Evolutionary conservation across 208 protist genomes (phyloP), one percentile per base, ranked within the genome.

Genomic region (Crithidia expoeki): DNA sequence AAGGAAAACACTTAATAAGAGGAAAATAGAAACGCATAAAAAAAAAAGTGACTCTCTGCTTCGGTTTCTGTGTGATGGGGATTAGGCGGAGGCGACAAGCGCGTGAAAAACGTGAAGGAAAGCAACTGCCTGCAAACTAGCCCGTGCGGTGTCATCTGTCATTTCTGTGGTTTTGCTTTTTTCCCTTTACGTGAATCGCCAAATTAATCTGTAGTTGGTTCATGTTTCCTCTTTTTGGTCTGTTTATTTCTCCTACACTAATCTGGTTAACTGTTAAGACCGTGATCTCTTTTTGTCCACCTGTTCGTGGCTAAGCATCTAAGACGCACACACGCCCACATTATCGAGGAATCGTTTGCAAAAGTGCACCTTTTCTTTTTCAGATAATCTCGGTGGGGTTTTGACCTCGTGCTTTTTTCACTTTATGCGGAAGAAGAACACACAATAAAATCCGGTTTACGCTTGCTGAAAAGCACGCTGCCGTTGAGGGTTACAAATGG

Each of bases 221-320:
- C 69, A 46, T 72, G n/a, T 49, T 23, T 19, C 34, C 50, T 57
- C 2, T 64, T 40, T 60, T 62, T 62, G 6, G 36, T 32, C 40
- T 72, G 42, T 72, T 49, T 36, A 10, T 47, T 58, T 57, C 6
- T 62, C 14, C 44, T 44, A 59, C 23, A 27, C 9, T 65, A 65
- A 56, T 17, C 71, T 36, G 19, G 21, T 63, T 59, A 68, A 56
- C 34, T 42, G 66, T 40, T 40, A 42, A 59, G 34, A 59, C 53
- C 6, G 23, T 11, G 51, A 30, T 36, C 51, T 5, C 4, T 57
- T 52, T 44, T 32, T 49, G 56, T 68, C n/a, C n/a, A 53, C 60
- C 42, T 42, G 16, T 53, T 36, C 56, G 47, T 74, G 12, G 52
- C 17, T 47, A 42, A 59, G 25, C 30, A n/a, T 25, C 21, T 21